phyloP scores from a whole-genome alignment of 805 yeast genomes.

The Ogataea nakhonphanomensis region DNA sequence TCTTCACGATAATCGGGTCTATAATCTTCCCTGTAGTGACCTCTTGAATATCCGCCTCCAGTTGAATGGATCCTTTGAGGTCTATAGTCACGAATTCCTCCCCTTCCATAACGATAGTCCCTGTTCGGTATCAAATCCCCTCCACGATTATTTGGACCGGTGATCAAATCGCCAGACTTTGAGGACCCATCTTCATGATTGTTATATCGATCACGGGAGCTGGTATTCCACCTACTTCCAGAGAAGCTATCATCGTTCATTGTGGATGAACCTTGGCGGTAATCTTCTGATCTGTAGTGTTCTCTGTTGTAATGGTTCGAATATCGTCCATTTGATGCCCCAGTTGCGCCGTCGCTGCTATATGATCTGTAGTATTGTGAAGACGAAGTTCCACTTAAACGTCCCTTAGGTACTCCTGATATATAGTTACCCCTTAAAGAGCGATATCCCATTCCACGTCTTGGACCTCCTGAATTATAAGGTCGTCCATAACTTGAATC shows the following conservation, averaged over 20 bases:
- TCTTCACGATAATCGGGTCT: constrained; percentile 15
- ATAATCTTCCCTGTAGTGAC: constrained; percentile 15
- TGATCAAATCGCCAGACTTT: constrained; percentile 21
- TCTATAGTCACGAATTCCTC: constrained; percentile 18
- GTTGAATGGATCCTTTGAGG: constrained; percentile 5
- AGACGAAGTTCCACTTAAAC: constrained; percentile 6
- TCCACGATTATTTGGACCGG: constrained; percentile 20
- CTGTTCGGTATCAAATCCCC: constrained; percentile 21
- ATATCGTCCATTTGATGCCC: constrained; percentile 11
- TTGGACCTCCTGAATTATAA: constrained; percentile 12
- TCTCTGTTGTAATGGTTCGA: constrained; percentile 19
- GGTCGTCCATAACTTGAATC: constrained; percentile 13
- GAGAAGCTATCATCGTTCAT: constrained; percentile 10
- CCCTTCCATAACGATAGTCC: constrained; percentile 16
- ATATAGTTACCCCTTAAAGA: constrained; percentile 16
- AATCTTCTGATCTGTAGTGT: constrained; percentile 15
- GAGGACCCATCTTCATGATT: constrained; percentile 15
- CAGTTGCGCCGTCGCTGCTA: constrained; percentile 15
- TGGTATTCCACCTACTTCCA: constrained; percentile 8
- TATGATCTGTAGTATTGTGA: constrained; percentile 17
- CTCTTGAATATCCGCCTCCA: constrained; percentile 11
- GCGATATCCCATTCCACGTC: constrained; percentile 19
- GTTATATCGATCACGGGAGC: constrained; percentile 13
- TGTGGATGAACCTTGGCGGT: constrained; percentile 7
- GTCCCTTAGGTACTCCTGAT: constrained; percentile 5